Percentiles rank a stretch among this genome's conserved stretches.
Evolutionary conservation across 116 monocot species (phyloP).

Genomic region (Posidonia oceanica): DNA sequence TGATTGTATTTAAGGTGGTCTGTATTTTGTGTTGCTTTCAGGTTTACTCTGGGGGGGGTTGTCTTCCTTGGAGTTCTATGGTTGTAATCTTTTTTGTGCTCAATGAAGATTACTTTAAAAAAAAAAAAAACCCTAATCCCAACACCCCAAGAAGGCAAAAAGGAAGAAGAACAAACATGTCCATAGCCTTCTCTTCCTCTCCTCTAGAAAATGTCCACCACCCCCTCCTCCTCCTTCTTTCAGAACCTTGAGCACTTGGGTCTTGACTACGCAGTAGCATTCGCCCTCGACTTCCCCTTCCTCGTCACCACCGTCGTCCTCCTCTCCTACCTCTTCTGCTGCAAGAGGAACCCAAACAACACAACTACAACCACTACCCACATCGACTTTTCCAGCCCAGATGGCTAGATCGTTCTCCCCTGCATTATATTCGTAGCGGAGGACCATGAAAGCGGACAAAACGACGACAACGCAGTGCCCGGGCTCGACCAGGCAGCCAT

Average conservation of each 20-base stretch:
- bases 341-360: slow-evolving; percentile 25
- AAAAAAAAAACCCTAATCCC: too few relatives aligned
- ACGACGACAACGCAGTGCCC: not conserved
- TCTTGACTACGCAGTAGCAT: slow-evolving; percentile 47
- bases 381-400: not conserved
- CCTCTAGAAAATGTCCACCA: too few relatives aligned
- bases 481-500: slow-evolving; percentile 48
- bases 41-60: too few relatives aligned
- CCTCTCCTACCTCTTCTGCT: slow-evolving; percentile 43
- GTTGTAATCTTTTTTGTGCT: too few relatives aligned
- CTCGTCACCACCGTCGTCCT: slow-evolving; percentile 24
- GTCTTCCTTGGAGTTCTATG: too few relatives aligned
- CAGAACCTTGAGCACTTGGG: slow-evolving; percentile 14
- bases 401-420: slow-evolving; percentile 6
- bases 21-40: too few relatives aligned
- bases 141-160: too few relatives aligned
- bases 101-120: too few relatives aligned
- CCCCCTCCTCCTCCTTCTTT: too few relatives aligned
- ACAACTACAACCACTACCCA: not conserved
- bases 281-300: slow-evolving; percentile 24
- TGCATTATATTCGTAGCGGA: slow-evolving; percentile 28
- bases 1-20: too few relatives aligned
- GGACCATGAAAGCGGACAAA: not conserved
- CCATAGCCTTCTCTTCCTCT: too few relatives aligned
- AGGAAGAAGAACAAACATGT: too few relatives aligned